A percentile compares a stretch with the other conserved stretches of the same genome.
These are phyloP conservation scores for Saccharum hybrid DNA, from an alignment of 202 grass and related monocot genomes.

Conservation along the genomic window DNA sequence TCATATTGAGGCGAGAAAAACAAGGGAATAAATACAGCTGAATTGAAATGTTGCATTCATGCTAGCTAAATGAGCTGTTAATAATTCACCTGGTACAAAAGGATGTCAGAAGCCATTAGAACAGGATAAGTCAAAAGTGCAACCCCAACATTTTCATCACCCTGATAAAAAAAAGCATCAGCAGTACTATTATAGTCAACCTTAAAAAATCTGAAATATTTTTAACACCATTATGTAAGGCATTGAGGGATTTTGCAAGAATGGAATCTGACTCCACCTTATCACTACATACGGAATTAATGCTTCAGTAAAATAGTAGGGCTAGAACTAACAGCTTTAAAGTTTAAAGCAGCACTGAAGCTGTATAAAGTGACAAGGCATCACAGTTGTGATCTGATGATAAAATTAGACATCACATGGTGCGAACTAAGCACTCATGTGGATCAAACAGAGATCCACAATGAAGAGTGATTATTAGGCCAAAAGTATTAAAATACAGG, in stretches of 20 bases:
- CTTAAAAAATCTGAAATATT: constrained; percentile 1
- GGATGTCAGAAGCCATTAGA: constrained; percentile 99
- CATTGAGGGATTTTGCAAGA: neutral
- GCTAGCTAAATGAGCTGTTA: constrained; percentile 26
- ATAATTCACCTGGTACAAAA: constrained; percentile 91
- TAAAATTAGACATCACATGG: constrained; percentile 18
- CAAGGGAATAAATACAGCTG: neutral
- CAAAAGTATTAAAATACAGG: constrained; percentile 8
- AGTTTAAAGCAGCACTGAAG: constrained; percentile 2
- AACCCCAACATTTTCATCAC: constrained; percentile 99
- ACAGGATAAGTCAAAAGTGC: constrained; percentile 95
- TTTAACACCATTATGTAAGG: constrained; percentile 11
- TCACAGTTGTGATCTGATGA: constrained; percentile 10
- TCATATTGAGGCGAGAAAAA: constrained; percentile 7
- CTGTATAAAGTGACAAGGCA: constrained; percentile 25
- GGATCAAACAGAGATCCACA: constrained; percentile 15
- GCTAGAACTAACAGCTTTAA: constrained; percentile 17
- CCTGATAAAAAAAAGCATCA: constrained; percentile 49
- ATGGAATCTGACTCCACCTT: constrained; percentile 31
- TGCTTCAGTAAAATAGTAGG: constrained; percentile 16
- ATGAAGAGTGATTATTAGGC: neutral
- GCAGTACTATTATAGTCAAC: constrained; percentile 25
- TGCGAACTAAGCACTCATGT: constrained; percentile 22
- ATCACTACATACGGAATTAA: constrained; percentile 18
- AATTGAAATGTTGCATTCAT: constrained; percentile 28